Percentiles rank a stretch among this genome's conserved stretches.
These are phyloP conservation scores for Hypocrella siamensis DNA, from an alignment of 2,329 filamentous ascomycete genomes.

Conservation along the genomic window DNA sequence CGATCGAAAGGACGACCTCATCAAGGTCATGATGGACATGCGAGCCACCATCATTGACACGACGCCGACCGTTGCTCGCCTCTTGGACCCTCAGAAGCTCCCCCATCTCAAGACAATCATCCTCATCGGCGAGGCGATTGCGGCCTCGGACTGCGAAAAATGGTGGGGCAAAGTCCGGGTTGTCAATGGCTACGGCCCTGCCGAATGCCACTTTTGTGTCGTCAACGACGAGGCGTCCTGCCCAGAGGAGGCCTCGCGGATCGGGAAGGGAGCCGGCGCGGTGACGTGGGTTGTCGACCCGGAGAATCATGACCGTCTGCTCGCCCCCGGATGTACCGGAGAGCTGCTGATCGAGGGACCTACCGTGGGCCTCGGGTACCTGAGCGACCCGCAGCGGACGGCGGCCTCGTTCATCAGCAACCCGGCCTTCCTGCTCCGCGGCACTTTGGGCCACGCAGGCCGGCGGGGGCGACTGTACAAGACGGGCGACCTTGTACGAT, in stretches of 20 bases:
- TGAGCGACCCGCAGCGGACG: constrained; percentile 8
- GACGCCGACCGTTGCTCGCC: constrained; percentile 2
- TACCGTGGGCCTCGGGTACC: constrained; percentile 9
- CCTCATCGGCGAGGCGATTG: constrained; percentile 1
- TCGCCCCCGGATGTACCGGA: constrained; percentile 8
- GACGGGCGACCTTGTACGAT: constrained; percentile 11
- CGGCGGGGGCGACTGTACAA: constrained; percentile 6
- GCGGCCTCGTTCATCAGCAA: constrained; percentile 8
- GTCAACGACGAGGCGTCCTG: not conserved
- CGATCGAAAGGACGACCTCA: too few relatives aligned
- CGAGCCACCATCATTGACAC: constrained; percentile 1
- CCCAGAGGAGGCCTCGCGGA: not conserved
- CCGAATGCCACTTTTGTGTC: constrained; percentile 1
- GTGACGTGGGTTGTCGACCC: constrained; percentile 10
- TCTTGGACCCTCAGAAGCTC: not conserved
- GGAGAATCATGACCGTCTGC: constrained; percentile 6
- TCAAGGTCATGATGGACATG: too few relatives aligned
- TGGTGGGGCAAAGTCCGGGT: constrained; percentile 1
- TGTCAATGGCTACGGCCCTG: constrained; percentile 3
- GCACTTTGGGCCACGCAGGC: constrained; percentile 9
- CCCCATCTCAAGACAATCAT: not conserved
- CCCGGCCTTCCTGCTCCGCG: constrained; percentile 9
- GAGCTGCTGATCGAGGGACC: constrained; percentile 14
- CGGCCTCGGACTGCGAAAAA: not conserved
- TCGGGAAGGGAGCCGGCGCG: not conserved